Evolutionary conservation across 495 filamentous ascomycete species (phyloP).

Genomic region (Pseudoneurospora amorphoporcata): DNA sequence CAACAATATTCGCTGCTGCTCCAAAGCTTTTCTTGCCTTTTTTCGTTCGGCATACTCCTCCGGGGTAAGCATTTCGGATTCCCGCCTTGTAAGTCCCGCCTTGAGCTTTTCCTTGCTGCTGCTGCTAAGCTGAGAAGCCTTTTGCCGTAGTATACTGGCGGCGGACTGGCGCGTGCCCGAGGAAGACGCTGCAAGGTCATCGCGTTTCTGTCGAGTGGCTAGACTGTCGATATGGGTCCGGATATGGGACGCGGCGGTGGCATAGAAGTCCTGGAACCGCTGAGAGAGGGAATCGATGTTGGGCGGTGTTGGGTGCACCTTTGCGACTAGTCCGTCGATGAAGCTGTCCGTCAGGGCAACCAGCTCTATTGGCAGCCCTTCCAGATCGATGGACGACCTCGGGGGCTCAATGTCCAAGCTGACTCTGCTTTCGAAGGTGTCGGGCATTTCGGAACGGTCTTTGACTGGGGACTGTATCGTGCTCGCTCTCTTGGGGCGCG

Average conservation of each 20-base stretch:
- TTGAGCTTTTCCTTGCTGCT: constrained; percentile 41
- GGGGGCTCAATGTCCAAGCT: constrained; percentile 45
- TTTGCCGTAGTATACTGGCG: constrained; percentile 39
- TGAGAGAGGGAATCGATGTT: constrained; percentile 72
- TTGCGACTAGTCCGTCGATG: constrained; percentile 80
- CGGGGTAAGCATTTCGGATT: constrained; percentile 74
- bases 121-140: constrained; percentile 39
- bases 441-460: constrained; percentile 21
- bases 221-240: constrained; percentile 77
- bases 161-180: constrained; percentile 41
- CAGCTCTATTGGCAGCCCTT: constrained; percentile 88
- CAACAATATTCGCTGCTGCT: constrained; percentile 61
- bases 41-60: constrained; percentile 72
- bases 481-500: constrained; percentile 46
- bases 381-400: constrained; percentile 53
- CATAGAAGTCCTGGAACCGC: constrained; percentile 95
- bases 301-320: constrained; percentile 74
- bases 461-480: constrained; percentile 44
- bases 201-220: constrained; percentile 61
- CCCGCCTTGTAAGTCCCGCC: constrained; percentile 17
- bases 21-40: constrained; percentile 64
- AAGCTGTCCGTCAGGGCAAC: constrained; percentile 88
- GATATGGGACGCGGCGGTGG: constrained; percentile 70
- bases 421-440: constrained; percentile 42
- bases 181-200: constrained; percentile 40